These are phyloP conservation scores for Chaetomiaceae sp. DNA, from an alignment of 2,329 filamentous ascomycete genomes.

Conservation along the genomic window DNA sequence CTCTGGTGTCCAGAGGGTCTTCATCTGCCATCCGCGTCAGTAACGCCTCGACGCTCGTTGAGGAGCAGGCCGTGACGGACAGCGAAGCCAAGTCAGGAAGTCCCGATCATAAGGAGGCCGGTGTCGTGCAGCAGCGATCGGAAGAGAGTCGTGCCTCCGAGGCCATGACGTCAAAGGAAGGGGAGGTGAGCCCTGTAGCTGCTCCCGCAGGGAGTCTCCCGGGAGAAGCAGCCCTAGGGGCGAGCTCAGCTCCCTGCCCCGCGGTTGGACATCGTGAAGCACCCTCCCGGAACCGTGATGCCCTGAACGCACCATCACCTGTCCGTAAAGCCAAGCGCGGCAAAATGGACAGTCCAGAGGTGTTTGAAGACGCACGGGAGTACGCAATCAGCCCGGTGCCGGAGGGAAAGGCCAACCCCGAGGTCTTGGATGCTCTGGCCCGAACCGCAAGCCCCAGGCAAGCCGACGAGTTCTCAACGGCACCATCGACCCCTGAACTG, in stretches of 20 bases:
- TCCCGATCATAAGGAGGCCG: not conserved
- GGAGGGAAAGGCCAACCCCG: not conserved
- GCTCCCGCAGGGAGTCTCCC: conserved; percentile 9
- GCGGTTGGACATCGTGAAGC: not conserved
- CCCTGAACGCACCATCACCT: not conserved
- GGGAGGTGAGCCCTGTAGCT: not conserved
- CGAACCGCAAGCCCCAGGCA: conserved; percentile 9
- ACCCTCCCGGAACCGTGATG: conserved; percentile 1
- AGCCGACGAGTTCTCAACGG: conserved; percentile 26
- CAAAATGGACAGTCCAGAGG: conserved; percentile 22
- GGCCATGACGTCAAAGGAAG: conserved; percentile 12
- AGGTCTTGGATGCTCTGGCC: not conserved
- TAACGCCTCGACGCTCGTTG: conserved; percentile 19
- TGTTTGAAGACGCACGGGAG: conserved; percentile 23
- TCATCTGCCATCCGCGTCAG: conserved; percentile 13
- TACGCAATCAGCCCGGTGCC: conserved; percentile 8
- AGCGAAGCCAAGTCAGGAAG: not conserved
- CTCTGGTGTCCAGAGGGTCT: conserved; percentile 12
- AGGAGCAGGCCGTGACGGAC: conserved; percentile 3
- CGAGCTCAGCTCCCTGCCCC: not conserved
- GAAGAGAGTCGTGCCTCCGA: not conserved
- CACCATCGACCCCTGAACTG: conserved; percentile 32
- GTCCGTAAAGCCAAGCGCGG: not conserved
- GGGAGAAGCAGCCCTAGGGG: conserved; percentile 2
- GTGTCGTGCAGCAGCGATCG: not conserved